A percentile compares a stretch with the other conserved stretches of the same genome.
Evolutionary conservation across 208 protist species (phyloP).

Genomic region (Leishmania tarentolae): DNA sequence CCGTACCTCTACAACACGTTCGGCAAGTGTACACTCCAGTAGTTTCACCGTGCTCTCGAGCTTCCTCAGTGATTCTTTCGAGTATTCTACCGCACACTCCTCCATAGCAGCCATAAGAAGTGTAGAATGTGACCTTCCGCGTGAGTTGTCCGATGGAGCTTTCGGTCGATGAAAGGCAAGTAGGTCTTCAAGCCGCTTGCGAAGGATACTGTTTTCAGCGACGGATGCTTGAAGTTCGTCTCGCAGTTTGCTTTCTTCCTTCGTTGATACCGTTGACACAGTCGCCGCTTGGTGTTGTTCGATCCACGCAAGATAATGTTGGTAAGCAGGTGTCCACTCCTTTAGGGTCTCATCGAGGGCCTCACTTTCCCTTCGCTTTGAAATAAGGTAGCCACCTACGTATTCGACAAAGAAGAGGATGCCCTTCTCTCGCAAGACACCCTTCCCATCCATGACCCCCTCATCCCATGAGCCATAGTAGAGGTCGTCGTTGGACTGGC

Average conservation of each 20-base stretch:
- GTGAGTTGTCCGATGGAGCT: background rate
- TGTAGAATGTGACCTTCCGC: background rate
- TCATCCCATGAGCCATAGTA: slow-evolving; percentile 75
- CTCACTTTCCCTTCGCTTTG: slow-evolving; percentile 25
- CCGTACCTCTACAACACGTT: slow-evolving; percentile 17
- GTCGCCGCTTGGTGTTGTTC: slow-evolving; percentile 9
- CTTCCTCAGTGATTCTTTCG: slow-evolving; percentile 17
- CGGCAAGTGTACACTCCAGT: slow-evolving; percentile 33
- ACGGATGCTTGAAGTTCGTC: slow-evolving; percentile 24
- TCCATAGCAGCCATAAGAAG: background rate
- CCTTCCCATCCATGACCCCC: slow-evolving; percentile 69
- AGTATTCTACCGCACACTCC: slow-evolving; percentile 9
- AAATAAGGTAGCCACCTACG: slow-evolving; percentile 56
- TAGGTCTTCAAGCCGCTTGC: slow-evolving; percentile 33
- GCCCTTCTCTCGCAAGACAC: slow-evolving; percentile 49
- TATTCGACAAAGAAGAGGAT: slow-evolving; percentile 56
- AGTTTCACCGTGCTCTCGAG: slow-evolving; percentile 23
- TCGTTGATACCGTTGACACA: background rate
- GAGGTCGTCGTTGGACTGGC: slow-evolving; percentile 48
- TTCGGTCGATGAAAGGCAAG: slow-evolving; percentile 14
- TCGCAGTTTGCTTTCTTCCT: slow-evolving; percentile 20
- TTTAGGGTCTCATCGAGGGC: slow-evolving; percentile 23
- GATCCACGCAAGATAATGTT: slow-evolving; percentile 25
- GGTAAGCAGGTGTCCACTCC: slow-evolving; percentile 23
- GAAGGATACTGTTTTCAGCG: slow-evolving; percentile 33